Evolutionary conservation across 192 early-diverging fungal genomes (phyloP), one percentile per base, ranked within the genome.

Genomic region (Linnemannia schmuckeri): DNA sequence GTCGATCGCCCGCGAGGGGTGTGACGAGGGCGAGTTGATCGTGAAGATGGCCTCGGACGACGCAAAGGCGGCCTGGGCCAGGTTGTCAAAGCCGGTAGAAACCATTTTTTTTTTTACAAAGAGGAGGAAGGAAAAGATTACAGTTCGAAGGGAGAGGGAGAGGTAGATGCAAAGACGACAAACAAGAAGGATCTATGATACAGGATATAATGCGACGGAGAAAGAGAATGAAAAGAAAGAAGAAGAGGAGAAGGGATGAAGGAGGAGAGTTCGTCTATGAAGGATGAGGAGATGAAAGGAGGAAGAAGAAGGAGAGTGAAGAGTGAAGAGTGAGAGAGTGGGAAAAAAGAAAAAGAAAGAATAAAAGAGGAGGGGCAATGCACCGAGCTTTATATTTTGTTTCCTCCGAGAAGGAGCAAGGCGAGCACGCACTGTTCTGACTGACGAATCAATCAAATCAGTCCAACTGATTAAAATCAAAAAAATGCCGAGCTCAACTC

Each of bases 61-160:
- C 38, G 81, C 84, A 22, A 88, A 87, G 46, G 89, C 88, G 49
- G 90, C 86, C 61, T 91, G 88, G 35, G 90, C 90, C 57, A 90
- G 42, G 42, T 69, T 81, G 52, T 90, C 82, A 75, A 89, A 89
- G 15, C 82, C 78, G 41, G 85, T 70, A 13, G 89, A 72, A 70
- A 80, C 77, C 80, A 89, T 89, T 22, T 69, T 72, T 81, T 89
- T 74, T 74, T 90, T 86, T 42, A 42, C 42, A 30, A 72, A 68
- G 33, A 49, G 41, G 40, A n/a, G n/a, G 69, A 70, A 27, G 40
- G 15, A 18, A 27, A 70, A 69, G 61, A 81, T 75, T 70, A 82
- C 74, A 88, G 49, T 40, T n/a, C 30, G 47, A 78, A 40, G 72
- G 72, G 75, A 54, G 72, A 38, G 42, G 54, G 38, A 24, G 72